Base-by-base conservation (phyloP, 2,329 filamentous ascomycete species). In the Xylaria sp. region DNA sequence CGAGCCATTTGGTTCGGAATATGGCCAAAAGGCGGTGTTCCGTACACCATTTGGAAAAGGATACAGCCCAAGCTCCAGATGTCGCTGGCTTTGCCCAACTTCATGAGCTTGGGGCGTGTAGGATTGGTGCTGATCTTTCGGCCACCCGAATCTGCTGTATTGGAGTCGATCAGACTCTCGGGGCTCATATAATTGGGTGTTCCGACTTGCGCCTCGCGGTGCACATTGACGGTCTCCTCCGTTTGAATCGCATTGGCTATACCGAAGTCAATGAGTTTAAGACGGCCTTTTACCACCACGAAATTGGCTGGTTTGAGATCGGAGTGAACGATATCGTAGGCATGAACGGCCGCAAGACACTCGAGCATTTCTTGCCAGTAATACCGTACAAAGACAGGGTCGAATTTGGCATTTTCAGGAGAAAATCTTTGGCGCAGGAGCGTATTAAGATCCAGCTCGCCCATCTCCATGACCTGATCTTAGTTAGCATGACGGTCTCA, bases 281-380 rank as follows among this genome's bases (percentile, higher is more conserved):
- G 85, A 32, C 91, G 89, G 28, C 96, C 96, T 78, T 94, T 90
- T 20, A 97, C 94, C 23, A 98, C 87, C 28, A 99, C 91, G 79
- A 99, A 99, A 80, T 99, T 99, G 76, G 94, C 94, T 0, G 96
- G 96, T 81, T 99, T 99, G 46, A 99, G 86, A 78, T 99, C 96
- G 0, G 94, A 97, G 82, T 99, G 96, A 2, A 99, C 96, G 72
- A 99, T 94, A 77, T 98, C 94, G 79, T 91, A 87, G 13, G 92
- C 88, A 78, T 99, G 96, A 0, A 99, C 94, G 0, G 95, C 89
- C 74, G 93, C 89, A 6, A 99, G 89, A 78, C 96, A 98, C 80
- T 97, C 94, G 20, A 99, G 90, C 96, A 99, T 99, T 82, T 99
- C 96, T 80, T 97, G 96, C 96, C 96, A 99, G 84, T 97, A 97